Evolutionary conservation across 768 basidiomycete genomes (phyloP), one percentile per base, ranked within the genome.

Genomic region (Suillus weaverae): DNA sequence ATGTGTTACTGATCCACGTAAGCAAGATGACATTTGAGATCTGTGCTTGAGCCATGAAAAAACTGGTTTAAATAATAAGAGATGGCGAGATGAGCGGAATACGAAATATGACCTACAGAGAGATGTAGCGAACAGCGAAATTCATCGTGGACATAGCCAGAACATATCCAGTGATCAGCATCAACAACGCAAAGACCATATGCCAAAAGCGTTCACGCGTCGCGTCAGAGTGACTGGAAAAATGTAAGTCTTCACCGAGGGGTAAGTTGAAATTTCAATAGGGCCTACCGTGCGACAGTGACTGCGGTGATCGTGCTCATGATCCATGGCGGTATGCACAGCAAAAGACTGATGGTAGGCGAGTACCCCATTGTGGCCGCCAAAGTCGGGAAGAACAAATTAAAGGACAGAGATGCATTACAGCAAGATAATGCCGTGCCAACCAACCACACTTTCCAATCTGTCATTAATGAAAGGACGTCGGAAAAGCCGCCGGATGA

Each of bases 361-460:
- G 76, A 79, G 73, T 80, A 89, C 8, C 88, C 88, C 75, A 94
- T 80, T 10, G 91, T 93, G 30, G 81, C 83, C 38, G 84, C 85
- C 62, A 94, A 77, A 0, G 91, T 90, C 14, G 88, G 90, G 77
- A 92, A 92, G 73, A 86, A 91, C 20, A 86, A 86, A 72, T 89
- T 89, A 81, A 92, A 92, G 3, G 85, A 86, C 33, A 90, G 69
- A 5, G 87, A 84, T 30, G 89, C 64, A 57, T 55, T 53, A 73
- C 85, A 80, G 65, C 83, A 83, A 11, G 83, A 84, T 61, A 90
- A 73, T 4, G 86, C 82, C n/a, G 90, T 64, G 20, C 89, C 83
- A 55, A 95, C 79, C 83, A 84, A 89, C 88, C 91, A 94, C 30
- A 93, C 89, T 74, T 86, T 89, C 89, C 88, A 87, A 72, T 94